Base-by-base conservation (phyloP, 371 early-diverging fungal genomes). In the Lichtheimia hyalospora region DNA sequence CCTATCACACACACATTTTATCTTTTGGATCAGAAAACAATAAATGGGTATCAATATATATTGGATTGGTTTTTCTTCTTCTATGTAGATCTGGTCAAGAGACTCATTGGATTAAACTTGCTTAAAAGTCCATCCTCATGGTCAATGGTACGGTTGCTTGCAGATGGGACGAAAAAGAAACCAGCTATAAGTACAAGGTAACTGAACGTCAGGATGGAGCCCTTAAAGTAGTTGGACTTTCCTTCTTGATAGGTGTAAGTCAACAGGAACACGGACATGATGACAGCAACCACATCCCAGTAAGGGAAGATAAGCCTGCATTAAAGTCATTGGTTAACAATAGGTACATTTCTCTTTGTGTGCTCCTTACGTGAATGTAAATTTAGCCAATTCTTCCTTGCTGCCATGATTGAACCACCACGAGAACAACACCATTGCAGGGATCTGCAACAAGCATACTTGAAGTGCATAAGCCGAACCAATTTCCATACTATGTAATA, bases 391-490 rank as follows among this genome's bases (percentile, higher is more conserved):
- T 60, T 77, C 71, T 39, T 60, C 68, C 34, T 74, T 72, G 34
- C 34, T 34, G 15, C 74, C 80, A 73, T 77, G 76, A 54, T 84
- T 85, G 63, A 80, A 84, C 75, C 84, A 91, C 13, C 86, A 82
- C 5, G 92, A 91, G 69, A 94, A 91, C 24, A 84, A 89, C n/a
- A 96, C 95, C 85, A 96, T 83, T 14, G 88, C 90, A 3, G 97
- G 97, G 58, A 97, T 95, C 74, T 97, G 96, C 58, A 97, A 76
- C 62, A 97, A 71, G 27, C 95, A 92, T 2, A 95, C 96, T 72
- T 97, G 97, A 51, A 96, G 85, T 28, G 95, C 93, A 75, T 97
- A 97, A 3, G 96, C 96, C 15, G 94, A 95, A 28, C 96, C 96
- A 67, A 97, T 96, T 74, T 97, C 97, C 77, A 97, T 85, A 71